phyloP scores from a whole-genome alignment of 1,284 basidiomycete genomes.

The Leucoagaricus sp. region DNA sequence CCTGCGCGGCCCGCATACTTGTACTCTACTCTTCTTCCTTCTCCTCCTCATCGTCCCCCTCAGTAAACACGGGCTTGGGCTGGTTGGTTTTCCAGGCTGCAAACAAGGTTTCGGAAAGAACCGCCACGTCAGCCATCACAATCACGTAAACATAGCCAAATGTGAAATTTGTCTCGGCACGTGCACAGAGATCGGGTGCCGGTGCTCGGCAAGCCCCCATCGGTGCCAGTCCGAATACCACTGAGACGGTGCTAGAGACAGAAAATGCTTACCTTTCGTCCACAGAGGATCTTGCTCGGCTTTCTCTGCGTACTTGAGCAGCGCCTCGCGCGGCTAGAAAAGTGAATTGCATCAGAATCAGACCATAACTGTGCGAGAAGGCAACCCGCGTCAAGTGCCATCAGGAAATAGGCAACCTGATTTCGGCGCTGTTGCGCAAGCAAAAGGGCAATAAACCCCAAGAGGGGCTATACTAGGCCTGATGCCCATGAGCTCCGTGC shows the following conservation, averaged over 20 bases:
- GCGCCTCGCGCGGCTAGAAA: constrained; percentile 87
- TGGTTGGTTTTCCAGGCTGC: constrained; percentile 83
- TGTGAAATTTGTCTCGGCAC: constrained; percentile 41
- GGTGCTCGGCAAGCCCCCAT: background rate
- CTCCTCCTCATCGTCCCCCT: constrained; percentile 57
- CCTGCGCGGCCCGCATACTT: constrained; percentile 8
- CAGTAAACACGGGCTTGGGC: constrained; percentile 76
- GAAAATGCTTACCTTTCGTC: constrained; percentile 67
- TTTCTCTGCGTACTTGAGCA: constrained; percentile 88
- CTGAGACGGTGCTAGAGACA: constrained; percentile 28
- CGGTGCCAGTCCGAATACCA: constrained; percentile 6
- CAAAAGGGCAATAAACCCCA: background rate
- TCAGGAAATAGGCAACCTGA: constrained; percentile 20
- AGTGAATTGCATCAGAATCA: constrained; percentile 18
- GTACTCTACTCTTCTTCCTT: constrained; percentile 39
- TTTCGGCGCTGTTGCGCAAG: constrained; percentile 9
- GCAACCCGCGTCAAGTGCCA: constrained; percentile 28
- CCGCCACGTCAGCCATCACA: constrained; percentile 63
- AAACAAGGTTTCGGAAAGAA: constrained; percentile 53
- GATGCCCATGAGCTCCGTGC: background rate
- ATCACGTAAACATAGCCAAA: constrained; percentile 48
- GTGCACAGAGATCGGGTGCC: constrained; percentile 31
- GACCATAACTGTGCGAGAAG: constrained; percentile 26
- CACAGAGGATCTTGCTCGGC: constrained; percentile 79
- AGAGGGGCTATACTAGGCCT: background rate